A percentile compares a stretch with the other conserved stretches of the same genome.
Evolutionary conservation across 441 rosid genomes (phyloP).

Genomic region (Aleurites moluccanus): DNA sequence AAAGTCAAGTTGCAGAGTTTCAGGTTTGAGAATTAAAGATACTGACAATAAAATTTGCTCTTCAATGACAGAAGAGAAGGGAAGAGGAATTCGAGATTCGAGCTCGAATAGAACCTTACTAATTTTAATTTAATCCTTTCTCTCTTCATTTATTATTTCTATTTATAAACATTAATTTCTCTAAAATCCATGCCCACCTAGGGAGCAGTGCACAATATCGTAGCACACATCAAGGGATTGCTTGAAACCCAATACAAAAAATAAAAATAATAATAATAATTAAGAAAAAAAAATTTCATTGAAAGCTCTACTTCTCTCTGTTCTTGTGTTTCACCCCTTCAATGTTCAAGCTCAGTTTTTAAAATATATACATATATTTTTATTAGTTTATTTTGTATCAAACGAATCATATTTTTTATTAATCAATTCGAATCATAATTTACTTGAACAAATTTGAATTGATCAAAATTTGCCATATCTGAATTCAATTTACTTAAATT

Average conservation of each 20-base stretch:
- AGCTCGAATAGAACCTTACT: constrained; percentile 48
- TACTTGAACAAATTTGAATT: too few species aligned
- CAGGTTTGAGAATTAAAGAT: constrained; percentile 18
- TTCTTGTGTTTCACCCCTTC: constrained; percentile 35
- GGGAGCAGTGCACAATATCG: constrained; percentile 43
- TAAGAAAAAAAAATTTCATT: not conserved
- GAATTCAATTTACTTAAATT: too few species aligned
- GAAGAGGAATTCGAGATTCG: constrained; percentile 42
- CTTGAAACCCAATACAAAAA: constrained; percentile 35
- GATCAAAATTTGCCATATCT: too few species aligned
- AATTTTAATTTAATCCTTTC: constrained; percentile 11
- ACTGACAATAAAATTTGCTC: constrained; percentile 30
- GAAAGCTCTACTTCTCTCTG: not conserved
- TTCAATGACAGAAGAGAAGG: not conserved
- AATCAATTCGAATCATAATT: too few species aligned
- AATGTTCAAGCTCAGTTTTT: constrained; percentile 24
- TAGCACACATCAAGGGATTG: constrained; percentile 42
- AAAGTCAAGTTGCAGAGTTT: constrained; percentile 31
- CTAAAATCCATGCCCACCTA: constrained; percentile 32
- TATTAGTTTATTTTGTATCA: too few species aligned
- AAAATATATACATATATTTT: too few species aligned
- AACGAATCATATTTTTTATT: too few species aligned
- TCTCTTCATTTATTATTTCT: not conserved
- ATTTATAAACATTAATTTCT: constrained; percentile 2
- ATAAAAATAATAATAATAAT: too few species aligned